phyloP scores from a whole-genome alignment of 2,329 filamentous ascomycete species.

The Penicillium psychrosexuale region DNA sequence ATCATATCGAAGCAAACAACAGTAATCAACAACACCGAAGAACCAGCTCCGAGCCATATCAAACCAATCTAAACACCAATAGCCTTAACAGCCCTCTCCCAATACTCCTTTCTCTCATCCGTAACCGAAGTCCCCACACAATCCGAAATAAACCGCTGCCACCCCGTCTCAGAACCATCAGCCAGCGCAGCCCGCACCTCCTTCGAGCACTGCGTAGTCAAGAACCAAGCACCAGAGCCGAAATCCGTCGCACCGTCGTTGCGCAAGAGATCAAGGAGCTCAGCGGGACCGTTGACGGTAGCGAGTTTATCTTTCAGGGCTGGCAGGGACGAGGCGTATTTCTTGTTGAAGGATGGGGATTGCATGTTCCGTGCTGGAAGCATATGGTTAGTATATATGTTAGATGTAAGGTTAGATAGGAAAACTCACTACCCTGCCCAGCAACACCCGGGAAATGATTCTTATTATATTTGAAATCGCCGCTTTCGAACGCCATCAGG shows the following conservation, averaged over 20 bases:
- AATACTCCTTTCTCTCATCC: constrained; percentile 49
- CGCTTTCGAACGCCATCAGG: constrained; percentile 69
- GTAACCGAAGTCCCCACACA: constrained; percentile 54
- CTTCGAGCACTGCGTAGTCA: constrained; percentile 52
- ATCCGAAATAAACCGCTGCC: constrained; percentile 50
- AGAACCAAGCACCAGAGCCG: constrained; percentile 60
- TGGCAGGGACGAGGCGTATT: constrained; percentile 53
- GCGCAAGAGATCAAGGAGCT: constrained; percentile 52
- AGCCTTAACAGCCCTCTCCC: constrained; percentile 47
- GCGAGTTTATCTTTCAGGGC: constrained; percentile 39
- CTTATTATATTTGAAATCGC: constrained; percentile 66
- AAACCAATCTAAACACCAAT: constrained; percentile 29
- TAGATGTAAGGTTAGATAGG: background rate
- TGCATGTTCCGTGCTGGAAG: constrained; percentile 60
- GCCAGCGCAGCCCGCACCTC: constrained; percentile 46
- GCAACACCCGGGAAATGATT: constrained; percentile 58
- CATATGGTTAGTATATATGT: background rate
- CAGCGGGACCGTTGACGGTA: constrained; percentile 39
- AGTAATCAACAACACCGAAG: constrained; percentile 8
- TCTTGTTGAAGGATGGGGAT: constrained; percentile 52
- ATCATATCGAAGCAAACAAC: too few relatives aligned
- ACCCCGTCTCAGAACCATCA: constrained; percentile 50
- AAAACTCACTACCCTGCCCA: constrained; percentile 61
- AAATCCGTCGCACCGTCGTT: constrained; percentile 52
- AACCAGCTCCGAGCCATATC: constrained; percentile 8